Percentiles rank a stretch among this genome's conserved stretches.
These are phyloP conservation scores for Seiridium unicorne DNA, from an alignment of 2,329 filamentous ascomycete genomes.

Conservation along the genomic window DNA sequence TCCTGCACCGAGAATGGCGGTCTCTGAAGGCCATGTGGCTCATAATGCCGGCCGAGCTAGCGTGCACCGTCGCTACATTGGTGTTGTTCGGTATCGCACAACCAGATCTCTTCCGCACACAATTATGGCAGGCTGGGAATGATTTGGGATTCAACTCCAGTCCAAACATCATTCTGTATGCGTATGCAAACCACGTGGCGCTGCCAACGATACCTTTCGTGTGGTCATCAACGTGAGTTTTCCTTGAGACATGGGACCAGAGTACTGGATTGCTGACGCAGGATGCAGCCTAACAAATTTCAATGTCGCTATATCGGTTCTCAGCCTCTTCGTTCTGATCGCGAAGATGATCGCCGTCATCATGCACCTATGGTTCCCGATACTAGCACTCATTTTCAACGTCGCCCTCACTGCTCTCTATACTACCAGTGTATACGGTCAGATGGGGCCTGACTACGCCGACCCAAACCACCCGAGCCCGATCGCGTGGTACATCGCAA, in stretches of 20 bases:
- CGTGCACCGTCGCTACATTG: conserved; percentile 62
- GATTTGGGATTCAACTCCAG: conserved; percentile 73
- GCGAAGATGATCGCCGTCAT: conserved; percentile 68
- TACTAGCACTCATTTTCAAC: conserved; percentile 61
- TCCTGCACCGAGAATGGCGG: conserved; percentile 60
- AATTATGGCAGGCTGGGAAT: conserved; percentile 71
- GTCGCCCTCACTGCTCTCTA: conserved; percentile 59
- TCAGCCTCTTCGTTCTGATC: conserved; percentile 74
- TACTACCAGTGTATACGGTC: conserved; percentile 64
- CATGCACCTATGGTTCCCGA: conserved; percentile 68
- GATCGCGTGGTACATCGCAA: conserved; percentile 72
- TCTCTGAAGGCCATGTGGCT: conserved; percentile 57
- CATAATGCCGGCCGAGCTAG: conserved; percentile 66
- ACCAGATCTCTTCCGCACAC: conserved; percentile 69
- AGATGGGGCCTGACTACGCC: conserved; percentile 70
- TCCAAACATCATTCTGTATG: conserved; percentile 67
- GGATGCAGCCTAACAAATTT: conserved; percentile 64
- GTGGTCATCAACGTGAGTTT: conserved; percentile 70
- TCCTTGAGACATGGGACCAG: too few species aligned
- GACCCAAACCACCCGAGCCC: conserved; percentile 62
- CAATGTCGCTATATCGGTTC: conserved; percentile 74
- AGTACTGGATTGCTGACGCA: not conserved
- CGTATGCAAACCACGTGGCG: conserved; percentile 68
- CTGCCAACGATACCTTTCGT: conserved; percentile 64
- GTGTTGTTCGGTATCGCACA: conserved; percentile 72